Percentiles rank a stretch among this genome's conserved stretches.
These are phyloP conservation scores for Guadua angustifolia DNA, from an alignment of 176 grass and related monocot genomes.

Conservation along the genomic window DNA sequence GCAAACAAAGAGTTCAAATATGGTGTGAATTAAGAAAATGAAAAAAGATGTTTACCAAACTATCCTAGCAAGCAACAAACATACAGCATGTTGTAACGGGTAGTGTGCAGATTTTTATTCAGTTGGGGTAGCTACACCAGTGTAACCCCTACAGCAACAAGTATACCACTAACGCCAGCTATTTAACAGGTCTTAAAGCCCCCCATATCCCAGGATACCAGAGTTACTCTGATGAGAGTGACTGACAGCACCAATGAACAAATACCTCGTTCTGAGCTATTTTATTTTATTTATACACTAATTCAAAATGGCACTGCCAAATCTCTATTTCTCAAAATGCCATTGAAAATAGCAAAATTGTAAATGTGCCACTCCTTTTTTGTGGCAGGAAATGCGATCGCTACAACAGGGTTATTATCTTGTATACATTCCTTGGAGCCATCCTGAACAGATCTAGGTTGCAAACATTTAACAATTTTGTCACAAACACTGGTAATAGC, in stretches of 20 bases:
- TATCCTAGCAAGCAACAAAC: slow-evolving; percentile 24
- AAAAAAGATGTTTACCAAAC: background rate
- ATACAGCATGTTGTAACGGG: background rate
- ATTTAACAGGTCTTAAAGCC: slow-evolving; percentile 10
- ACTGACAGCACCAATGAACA: slow-evolving; percentile 6
- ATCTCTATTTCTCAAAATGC: slow-evolving; percentile 16
- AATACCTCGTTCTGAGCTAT: background rate
- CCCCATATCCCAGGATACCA: background rate
- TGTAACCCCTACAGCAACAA: background rate
- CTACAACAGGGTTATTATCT: background rate
- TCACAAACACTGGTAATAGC: background rate
- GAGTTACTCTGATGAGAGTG: background rate
- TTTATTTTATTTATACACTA: slow-evolving; percentile 7
- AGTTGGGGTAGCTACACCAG: background rate
- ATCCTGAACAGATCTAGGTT: background rate
- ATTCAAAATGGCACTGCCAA: slow-evolving; percentile 4
- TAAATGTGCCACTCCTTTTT: background rate
- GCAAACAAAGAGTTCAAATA: slow-evolving; percentile 11
- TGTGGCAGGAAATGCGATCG: background rate
- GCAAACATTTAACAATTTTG: background rate
- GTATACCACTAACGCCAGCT: background rate
- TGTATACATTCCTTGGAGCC: background rate
- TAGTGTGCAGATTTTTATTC: background rate
- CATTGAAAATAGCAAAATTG: slow-evolving; percentile 17
- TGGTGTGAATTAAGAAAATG: background rate